Evolutionary conservation across 108 stramenopile genomes (phyloP).

Genomic region (Nitzschia sp.): DNA sequence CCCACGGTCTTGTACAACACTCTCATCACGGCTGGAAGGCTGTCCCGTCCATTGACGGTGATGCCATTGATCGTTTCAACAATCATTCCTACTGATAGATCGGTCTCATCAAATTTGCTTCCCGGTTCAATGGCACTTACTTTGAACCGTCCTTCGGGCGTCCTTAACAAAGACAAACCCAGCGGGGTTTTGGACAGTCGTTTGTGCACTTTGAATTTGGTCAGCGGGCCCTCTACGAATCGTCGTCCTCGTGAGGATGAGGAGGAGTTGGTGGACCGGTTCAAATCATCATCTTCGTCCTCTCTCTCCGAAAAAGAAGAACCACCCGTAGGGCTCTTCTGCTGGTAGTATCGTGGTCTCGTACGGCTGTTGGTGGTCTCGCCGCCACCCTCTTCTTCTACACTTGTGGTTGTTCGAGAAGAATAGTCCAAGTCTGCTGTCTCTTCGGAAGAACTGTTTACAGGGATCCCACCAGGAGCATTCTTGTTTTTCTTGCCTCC

Average conservation of each 20-base stretch:
- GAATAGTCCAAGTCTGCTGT: no score
- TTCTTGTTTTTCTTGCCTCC: no score
- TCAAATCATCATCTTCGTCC: neutral
- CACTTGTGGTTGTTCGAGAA: no score
- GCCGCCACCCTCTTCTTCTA: no score
- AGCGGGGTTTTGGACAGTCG: neutral
- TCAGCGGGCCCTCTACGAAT: neutral
- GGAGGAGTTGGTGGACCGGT: no score
- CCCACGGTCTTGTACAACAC: neutral
- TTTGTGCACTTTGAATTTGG: neutral
- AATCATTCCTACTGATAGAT: neutral
- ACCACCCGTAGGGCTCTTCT: neutral
- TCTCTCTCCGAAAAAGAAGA: neutral
- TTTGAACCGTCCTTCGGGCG: neutral
- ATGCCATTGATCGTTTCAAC: neutral
- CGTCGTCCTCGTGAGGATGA: no score
- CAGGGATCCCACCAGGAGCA: no score
- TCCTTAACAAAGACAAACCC: neutral
- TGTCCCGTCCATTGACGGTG: neutral
- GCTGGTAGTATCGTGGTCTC: no score
- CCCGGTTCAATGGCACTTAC: neutral
- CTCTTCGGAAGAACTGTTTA: no score
- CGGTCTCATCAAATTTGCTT: neutral
- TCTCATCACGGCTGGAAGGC: neutral
- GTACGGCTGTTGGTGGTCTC: no score